These are phyloP conservation scores for Stenogyne calaminthoides DNA, from an alignment of 305 asterid species.

Conservation along the genomic window DNA sequence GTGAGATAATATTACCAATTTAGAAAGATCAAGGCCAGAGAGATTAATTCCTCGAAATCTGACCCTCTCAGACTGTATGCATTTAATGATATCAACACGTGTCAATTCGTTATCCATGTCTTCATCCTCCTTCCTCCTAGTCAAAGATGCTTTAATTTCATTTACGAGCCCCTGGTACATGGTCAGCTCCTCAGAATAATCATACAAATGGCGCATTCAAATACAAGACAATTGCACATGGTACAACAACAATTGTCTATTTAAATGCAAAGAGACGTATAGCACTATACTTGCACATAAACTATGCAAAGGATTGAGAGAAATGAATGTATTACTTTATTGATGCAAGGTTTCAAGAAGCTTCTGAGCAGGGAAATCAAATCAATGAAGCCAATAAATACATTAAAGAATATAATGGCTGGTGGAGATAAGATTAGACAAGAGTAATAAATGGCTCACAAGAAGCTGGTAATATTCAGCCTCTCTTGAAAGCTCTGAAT, in stretches of 20 bases:
- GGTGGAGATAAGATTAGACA: slow-evolving; percentile 7
- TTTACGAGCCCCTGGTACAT: slow-evolving; percentile 72
- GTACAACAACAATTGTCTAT: slow-evolving; percentile 15
- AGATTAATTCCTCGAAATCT: slow-evolving; percentile 93
- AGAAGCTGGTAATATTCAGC: slow-evolving; percentile 95
- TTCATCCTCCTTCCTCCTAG: slow-evolving; percentile 75
- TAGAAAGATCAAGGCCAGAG: slow-evolving; percentile 92
- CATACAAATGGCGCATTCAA: background rate
- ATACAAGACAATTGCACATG: background rate
- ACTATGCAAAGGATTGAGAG: slow-evolving; percentile 6
- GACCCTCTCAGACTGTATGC: slow-evolving; percentile 92
- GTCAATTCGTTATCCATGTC: slow-evolving; percentile 81
- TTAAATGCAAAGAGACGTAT: slow-evolving; percentile 9
- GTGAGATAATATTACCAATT: slow-evolving; percentile 59
- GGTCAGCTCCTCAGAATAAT: slow-evolving; percentile 12
- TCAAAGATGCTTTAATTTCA: slow-evolving; percentile 57
- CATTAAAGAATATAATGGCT: slow-evolving; percentile 1
- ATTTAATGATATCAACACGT: slow-evolving; percentile 88
- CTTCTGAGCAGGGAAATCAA: slow-evolving; percentile 16
- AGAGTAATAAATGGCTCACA: slow-evolving; percentile 47
- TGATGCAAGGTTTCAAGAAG: slow-evolving; percentile 20
- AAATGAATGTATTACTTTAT: slow-evolving; percentile 10
- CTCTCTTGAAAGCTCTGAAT: slow-evolving; percentile 75
- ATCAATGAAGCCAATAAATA: slow-evolving; percentile 12
- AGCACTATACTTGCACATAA: slow-evolving; percentile 1